Evolutionary conservation across 1,139 yeast genomes (phyloP).

Genomic region (Sugiyamaella neomexicana): DNA sequence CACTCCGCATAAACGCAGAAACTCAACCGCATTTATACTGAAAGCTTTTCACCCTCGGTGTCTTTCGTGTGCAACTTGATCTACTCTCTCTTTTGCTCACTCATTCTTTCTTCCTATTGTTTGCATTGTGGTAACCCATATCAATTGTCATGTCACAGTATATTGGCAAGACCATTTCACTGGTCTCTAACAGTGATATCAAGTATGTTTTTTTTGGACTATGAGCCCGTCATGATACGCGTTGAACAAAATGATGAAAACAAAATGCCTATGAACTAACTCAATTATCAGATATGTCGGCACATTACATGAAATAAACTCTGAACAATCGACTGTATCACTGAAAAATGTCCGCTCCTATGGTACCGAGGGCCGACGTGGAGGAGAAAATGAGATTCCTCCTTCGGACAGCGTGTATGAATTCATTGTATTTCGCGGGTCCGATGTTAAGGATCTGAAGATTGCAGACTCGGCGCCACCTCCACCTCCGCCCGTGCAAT

Average conservation of each 20-base stretch:
- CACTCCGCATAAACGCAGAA: not conserved
- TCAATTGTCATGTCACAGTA: conserved; percentile 66
- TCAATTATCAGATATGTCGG: conserved; percentile 68
- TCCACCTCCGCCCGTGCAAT: conserved; percentile 25
- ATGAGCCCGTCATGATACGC: too few species aligned
- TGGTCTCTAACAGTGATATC: conserved; percentile 84
- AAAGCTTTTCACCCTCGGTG: not conserved
- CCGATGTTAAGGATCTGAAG: conserved; percentile 86
- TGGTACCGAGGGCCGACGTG: conserved; percentile 91
- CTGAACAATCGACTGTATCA: conserved; percentile 89
- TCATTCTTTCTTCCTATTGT: not conserved
- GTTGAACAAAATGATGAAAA: too few species aligned
- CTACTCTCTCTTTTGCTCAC: not conserved
- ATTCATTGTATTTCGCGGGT: conserved; percentile 83
- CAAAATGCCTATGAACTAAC: too few species aligned
- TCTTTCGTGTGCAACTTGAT: not conserved
- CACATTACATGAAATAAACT: conserved; percentile 77
- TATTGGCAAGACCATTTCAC: conserved; percentile 88
- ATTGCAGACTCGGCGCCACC: conserved; percentile 60
- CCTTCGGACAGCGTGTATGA: conserved; percentile 76
- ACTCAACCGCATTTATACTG: not conserved
- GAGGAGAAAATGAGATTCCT: conserved; percentile 68
- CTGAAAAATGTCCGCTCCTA: conserved; percentile 77
- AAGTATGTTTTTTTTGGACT: too few species aligned
- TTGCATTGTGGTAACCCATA: not conserved